Evolutionary conservation across 148 eudicot genomes (phyloP), one percentile per base, ranked within the genome.

Genomic region (Pouteria glomerata): DNA sequence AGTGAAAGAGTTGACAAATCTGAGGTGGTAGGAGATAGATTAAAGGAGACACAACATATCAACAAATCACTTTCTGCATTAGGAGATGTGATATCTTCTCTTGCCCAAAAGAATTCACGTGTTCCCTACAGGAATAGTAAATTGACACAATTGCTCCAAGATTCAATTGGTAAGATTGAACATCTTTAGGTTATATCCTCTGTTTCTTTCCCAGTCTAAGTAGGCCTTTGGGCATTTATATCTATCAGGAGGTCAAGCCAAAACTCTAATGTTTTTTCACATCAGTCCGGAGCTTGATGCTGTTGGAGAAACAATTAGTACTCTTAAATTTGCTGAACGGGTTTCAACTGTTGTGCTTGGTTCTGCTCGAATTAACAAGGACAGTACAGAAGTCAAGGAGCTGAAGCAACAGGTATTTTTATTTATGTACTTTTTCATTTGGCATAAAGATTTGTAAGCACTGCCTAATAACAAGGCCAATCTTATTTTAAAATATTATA

Each of bases 261-360:
- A 95, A 83, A 91, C 96, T 26, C 81, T 95, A 74, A 95, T 95
- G 99, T 95, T 95, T 75, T 92, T 95, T 82, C 99, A 95, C 78
- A 84, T 95, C 71, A 87, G 90, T 70, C 99, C 99, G 0, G 99
- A 95, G 78, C 82, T 75, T 44, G 92, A 89, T 70, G 92, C 97
- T 21, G 74, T 90, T 51, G 90, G 89, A 67, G 99, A 95, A 82
- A 89, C 97, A 31, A 73, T 95, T 52, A 89, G 97, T 68, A 91
- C 99, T 27, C 93, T 95, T 21, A 95, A 95, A 82, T 95, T 95
- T 71, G 97, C 97, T 35, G 99, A 95, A 76, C 93, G 99, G 24
- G 96, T 95, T 66, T 88, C 99, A 15, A 83, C 90, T 0, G 85
- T 95, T 34, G 99, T 89, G 79, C 97, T 91, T 78, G 99, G 99